phyloP scores from a whole-genome alignment of 1,284 basidiomycete species.

The Jaminaea rosea region DNA sequence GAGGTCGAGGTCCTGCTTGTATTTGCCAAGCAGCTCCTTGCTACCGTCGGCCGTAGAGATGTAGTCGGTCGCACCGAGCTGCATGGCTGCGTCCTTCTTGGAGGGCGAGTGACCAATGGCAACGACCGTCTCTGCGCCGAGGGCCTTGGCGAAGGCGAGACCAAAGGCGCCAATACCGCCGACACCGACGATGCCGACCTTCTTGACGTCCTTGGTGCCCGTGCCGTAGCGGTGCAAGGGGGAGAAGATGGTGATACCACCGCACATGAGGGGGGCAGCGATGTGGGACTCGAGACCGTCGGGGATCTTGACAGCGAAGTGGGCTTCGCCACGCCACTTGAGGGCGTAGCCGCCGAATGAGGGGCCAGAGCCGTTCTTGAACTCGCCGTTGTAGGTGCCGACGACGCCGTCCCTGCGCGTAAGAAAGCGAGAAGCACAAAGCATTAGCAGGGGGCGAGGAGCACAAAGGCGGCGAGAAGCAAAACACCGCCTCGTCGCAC shows the following conservation, averaged over 20 bases:
- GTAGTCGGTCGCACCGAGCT: constrained; percentile 34
- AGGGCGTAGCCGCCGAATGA: constrained; percentile 34
- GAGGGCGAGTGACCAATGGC: constrained; percentile 30
- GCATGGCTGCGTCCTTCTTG: constrained; percentile 26
- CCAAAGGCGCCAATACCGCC: constrained; percentile 40
- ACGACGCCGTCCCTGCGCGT: constrained; percentile 36
- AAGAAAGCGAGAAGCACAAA: neutral
- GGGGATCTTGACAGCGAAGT: constrained; percentile 42
- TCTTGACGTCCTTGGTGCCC: constrained; percentile 24
- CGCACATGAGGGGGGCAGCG: constrained; percentile 42
- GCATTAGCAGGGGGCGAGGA: neutral
- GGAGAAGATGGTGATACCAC: constrained; percentile 40
- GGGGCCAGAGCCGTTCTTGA: constrained; percentile 49
- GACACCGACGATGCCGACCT: constrained; percentile 36
- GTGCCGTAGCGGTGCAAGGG: constrained; percentile 38
- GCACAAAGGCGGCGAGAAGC: neutral
- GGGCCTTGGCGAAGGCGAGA: constrained; percentile 33
- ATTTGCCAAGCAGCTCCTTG: constrained; percentile 6
- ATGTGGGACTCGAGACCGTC: constrained; percentile 29
- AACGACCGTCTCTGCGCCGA: constrained; percentile 31
- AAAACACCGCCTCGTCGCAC: constrained; percentile 9
- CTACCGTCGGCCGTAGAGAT: constrained; percentile 18
- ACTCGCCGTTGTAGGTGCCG: constrained; percentile 50
- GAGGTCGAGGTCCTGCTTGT: constrained; percentile 49
- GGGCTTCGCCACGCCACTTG: constrained; percentile 28